Evolutionary conservation across 1,139 yeast genomes (phyloP).

Genomic region (Pichia sp.): DNA sequence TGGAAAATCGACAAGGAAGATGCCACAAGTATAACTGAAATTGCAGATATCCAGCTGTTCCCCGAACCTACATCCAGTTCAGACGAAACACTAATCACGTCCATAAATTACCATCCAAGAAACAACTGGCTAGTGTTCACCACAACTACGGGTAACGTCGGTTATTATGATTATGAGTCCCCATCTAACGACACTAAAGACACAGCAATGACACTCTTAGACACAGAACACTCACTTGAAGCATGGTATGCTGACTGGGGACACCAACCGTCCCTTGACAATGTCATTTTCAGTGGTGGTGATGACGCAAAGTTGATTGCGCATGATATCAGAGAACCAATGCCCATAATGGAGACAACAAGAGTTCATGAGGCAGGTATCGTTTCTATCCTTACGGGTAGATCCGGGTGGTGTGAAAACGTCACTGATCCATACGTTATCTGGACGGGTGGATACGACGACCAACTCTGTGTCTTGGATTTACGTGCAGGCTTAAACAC

Average conservation of each 20-base stretch:
- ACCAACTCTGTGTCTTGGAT: constrained; percentile 67
- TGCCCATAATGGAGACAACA: constrained; percentile 52
- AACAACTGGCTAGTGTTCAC: constrained; percentile 43
- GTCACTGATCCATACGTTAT: constrained; percentile 46
- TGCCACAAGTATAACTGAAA: constrained; percentile 21
- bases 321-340: constrained; percentile 56
- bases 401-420: constrained; percentile 22
- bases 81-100: constrained; percentile 51
- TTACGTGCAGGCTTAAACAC: constrained; percentile 44
- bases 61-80: constrained; percentile 31
- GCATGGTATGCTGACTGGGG: constrained; percentile 92
- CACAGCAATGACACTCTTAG: neutral
- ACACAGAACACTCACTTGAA: constrained; percentile 58
- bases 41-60: constrained; percentile 40
- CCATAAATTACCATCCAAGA: constrained; percentile 58
- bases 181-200: neutral
- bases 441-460: constrained; percentile 96
- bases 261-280: constrained; percentile 46
- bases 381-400: constrained; percentile 61
- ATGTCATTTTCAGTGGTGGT: constrained; percentile 83
- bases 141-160: constrained; percentile 56
- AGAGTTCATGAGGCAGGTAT: constrained; percentile 86
- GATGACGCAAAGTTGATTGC: constrained; percentile 80
- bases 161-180: constrained; percentile 34
- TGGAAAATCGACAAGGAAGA: constrained; percentile 46